phyloP scores from a whole-genome alignment of 148 eudicot genomes.

The Selenicereus undatus region DNA sequence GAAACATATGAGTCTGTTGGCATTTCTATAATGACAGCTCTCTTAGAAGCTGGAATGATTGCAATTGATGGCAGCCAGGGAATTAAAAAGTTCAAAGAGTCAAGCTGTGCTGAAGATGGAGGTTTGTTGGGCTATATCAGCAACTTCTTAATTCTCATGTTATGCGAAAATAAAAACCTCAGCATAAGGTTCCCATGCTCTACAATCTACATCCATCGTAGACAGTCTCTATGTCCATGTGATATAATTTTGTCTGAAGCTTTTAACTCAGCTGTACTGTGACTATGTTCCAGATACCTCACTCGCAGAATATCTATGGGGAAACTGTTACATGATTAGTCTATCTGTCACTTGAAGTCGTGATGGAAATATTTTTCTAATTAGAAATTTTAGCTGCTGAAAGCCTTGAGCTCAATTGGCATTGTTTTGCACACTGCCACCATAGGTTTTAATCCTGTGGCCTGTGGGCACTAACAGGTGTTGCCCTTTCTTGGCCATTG shows the following conservation, averaged over 20 bases:
- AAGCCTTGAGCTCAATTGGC: too few relatives aligned
- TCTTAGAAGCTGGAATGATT: conserved; percentile 59
- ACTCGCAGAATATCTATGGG: conserved; percentile 2
- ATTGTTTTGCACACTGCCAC: too few relatives aligned
- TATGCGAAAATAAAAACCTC: neutral
- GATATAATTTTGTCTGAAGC: too few relatives aligned
- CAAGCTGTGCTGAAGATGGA: conserved; percentile 36
- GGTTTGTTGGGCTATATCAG: conserved; percentile 39
- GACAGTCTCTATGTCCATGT: neutral
- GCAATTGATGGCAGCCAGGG: conserved; percentile 53
- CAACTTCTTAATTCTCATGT: neutral
- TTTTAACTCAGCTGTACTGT: neutral
- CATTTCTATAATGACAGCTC: conserved; percentile 68
- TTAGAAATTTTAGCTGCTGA: too few relatives aligned
- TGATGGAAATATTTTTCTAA: neutral
- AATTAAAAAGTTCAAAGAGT: conserved; percentile 42
- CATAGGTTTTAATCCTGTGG: too few relatives aligned
- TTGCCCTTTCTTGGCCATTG: too few relatives aligned
- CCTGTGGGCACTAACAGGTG: too few relatives aligned
- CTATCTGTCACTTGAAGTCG: too few relatives aligned
- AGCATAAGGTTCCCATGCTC: neutral
- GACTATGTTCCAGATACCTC: neutral
- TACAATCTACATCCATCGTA: neutral
- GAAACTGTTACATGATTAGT: neutral
- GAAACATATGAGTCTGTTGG: conserved; percentile 94